Evolutionary conservation across 73 alveolate genomes (phyloP).

Genomic region (Durusdinium trenchii): DNA sequence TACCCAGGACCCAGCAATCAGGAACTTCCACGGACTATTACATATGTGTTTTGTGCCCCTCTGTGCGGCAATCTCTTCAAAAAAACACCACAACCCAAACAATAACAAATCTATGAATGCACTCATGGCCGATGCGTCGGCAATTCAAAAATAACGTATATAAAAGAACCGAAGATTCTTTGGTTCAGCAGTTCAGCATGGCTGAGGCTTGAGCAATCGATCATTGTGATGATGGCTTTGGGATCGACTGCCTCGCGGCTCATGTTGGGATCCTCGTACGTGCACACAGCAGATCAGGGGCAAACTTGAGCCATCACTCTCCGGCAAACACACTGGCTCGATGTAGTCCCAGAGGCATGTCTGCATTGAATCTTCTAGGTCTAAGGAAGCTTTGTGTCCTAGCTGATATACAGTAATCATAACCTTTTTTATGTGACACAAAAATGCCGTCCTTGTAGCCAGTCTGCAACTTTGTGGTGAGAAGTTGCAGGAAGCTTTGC

Average conservation of each 20-base stretch:
- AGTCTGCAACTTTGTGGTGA: conserved; percentile 53
- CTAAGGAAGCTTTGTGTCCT: too few relatives aligned
- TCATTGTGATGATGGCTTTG: conserved; percentile 76
- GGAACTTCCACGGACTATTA: too few relatives aligned
- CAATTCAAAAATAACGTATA: neutral
- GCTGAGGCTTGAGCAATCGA: conserved; percentile 42
- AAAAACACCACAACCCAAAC: neutral
- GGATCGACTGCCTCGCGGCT: conserved; percentile 82
- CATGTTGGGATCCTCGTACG: conserved; percentile 79
- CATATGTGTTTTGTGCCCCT: too few relatives aligned
- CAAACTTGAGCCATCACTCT: neutral
- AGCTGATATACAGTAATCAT: too few relatives aligned
- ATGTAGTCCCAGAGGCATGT: too few relatives aligned
- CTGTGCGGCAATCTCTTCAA: neutral
- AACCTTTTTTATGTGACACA: too few relatives aligned
- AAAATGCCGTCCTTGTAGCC: conserved; percentile 82
- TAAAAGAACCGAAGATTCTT: neutral
- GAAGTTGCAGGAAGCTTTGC: conserved; percentile 53
- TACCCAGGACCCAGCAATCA: too few relatives aligned
- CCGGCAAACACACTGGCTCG: neutral
- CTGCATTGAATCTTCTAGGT: too few relatives aligned
- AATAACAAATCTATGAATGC: neutral
- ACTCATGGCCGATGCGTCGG: neutral
- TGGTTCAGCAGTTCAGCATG: neutral
- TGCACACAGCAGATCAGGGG: neutral